Evolutionary conservation across 768 basidiomycete genomes (phyloP), one percentile per base, ranked within the genome.

Genomic region (Russula compacta): DNA sequence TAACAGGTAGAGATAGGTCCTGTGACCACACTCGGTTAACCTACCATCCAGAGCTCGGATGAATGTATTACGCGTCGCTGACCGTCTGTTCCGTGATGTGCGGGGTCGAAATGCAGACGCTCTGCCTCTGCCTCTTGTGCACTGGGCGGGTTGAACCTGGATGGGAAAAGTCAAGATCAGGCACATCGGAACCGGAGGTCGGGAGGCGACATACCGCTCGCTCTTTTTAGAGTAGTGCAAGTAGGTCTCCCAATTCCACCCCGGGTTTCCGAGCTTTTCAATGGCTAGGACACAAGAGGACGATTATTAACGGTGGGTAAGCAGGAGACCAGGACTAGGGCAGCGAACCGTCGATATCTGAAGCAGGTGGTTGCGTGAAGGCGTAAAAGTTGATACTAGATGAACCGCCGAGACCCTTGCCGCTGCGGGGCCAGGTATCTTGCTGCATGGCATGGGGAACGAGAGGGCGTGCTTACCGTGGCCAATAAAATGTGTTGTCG

Each of bases 231-330:
- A 49, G 32, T 70, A 71, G 32, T 63, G 61, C 3, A 58, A 19
- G 54, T 59, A 67, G 17, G 51, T 58, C n/a, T 64, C 64, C 68
- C 67, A 71, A 29, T 70, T 67, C 70, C 70, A 71, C 12, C 70
- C 70, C 6, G 67, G 67, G 53, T 71, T 71, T 9, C 70, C 70
- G 9, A 71, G 61, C 39, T 50, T 58, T 53, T 69, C 70, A 6
- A 55, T 58, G 14, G 53, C 66, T 67, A 21, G 3, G 6, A 19
- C n/a, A 21, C n/a, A 33, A 17, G 14, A 33, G 38, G 6, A 50
- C 19, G n/a, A 52, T 42, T 6, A 8, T 2, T 29, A 7, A 19
- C 7, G 24, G 19, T 8, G 1, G 11, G 6, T 4, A 32, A 4
- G 38, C 24, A 29, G 24, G 2, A 29, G 24, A 29, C 6, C 8